phyloP scores from a whole-genome alignment of 108 stramenopile genomes.

The Stephanodiscus triporus region DNA sequence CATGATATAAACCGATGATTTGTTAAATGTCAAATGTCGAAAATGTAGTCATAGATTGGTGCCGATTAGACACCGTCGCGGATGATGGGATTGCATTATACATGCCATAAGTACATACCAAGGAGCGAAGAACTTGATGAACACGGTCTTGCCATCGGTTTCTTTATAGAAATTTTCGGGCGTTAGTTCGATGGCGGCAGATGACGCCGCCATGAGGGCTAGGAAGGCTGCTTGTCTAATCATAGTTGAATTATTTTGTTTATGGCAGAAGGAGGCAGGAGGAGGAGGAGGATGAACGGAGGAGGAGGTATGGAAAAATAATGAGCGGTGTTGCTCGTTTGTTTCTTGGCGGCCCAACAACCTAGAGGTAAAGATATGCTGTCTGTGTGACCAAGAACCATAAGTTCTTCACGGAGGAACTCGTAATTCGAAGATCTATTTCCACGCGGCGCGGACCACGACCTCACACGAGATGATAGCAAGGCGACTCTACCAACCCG shows the following conservation, averaged over 20 bases:
- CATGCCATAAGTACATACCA: conserved; percentile 53
- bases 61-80: background rate
- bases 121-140: conserved; percentile 85
- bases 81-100: background rate
- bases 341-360: no score
- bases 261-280: no score
- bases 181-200: conserved; percentile 64
- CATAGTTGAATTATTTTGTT: conserved; percentile 28
- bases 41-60: background rate
- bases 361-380: no score
- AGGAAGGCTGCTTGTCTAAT: conserved; percentile 46
- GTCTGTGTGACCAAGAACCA: no score
- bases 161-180: conserved; percentile 65
- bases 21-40: background rate
- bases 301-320: no score
- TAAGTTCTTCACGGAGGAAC: no score
- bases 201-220: conserved; percentile 29
- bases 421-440: no score
- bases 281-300: no score
- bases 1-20: background rate
- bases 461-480: no score
- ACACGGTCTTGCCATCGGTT: conserved; percentile 79
- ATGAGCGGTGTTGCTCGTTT: background rate
- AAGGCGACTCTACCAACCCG: no score
- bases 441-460: no score